Evolutionary conservation across 805 yeast genomes (phyloP).

Genomic region (Clavispora asparagi): DNA sequence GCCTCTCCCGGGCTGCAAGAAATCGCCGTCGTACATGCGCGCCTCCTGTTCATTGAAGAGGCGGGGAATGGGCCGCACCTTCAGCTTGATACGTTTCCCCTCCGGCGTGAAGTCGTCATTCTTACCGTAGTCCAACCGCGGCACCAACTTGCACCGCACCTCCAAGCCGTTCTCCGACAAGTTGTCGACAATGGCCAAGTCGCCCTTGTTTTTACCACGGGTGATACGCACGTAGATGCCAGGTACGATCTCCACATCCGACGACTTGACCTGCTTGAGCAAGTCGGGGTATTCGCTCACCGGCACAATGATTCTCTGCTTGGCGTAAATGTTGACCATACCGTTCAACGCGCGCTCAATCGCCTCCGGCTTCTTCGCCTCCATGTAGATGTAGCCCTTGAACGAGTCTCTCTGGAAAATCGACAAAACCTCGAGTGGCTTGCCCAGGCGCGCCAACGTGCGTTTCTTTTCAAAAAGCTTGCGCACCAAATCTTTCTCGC

Average conservation of each 20-base stretch:
- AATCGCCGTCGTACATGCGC: conserved; percentile 70
- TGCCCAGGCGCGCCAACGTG: conserved; percentile 66
- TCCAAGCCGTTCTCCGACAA: conserved; percentile 93
- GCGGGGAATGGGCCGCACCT: conserved; percentile 77
- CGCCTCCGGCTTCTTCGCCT: conserved; percentile 90
- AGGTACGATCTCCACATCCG: conserved; percentile 83
- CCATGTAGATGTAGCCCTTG: conserved; percentile 87
- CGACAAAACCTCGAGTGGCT: conserved; percentile 78
- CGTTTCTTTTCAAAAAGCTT: conserved; percentile 79
- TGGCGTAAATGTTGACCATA: conserved; percentile 74
- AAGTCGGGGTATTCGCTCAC: conserved; percentile 93
- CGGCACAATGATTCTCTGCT: conserved; percentile 81
- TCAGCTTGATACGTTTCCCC: conserved; percentile 45
- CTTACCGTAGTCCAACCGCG: conserved; percentile 88
- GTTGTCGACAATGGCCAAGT: conserved; percentile 88
- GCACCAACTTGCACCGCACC: conserved; percentile 88
- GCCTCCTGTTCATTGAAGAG: conserved; percentile 89
- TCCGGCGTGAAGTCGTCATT: conserved; percentile 45
- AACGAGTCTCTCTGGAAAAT: conserved; percentile 94
- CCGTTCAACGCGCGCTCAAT: conserved; percentile 86
- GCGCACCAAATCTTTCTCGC: conserved; percentile 86
- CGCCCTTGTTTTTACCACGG: conserved; percentile 89
- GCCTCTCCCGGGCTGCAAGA: conserved; percentile 60
- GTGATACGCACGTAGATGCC: conserved; percentile 90
- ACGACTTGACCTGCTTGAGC: conserved; percentile 80